Base-by-base conservation (phyloP, 768 basidiomycete species). In the Russula olivacea region DNA sequence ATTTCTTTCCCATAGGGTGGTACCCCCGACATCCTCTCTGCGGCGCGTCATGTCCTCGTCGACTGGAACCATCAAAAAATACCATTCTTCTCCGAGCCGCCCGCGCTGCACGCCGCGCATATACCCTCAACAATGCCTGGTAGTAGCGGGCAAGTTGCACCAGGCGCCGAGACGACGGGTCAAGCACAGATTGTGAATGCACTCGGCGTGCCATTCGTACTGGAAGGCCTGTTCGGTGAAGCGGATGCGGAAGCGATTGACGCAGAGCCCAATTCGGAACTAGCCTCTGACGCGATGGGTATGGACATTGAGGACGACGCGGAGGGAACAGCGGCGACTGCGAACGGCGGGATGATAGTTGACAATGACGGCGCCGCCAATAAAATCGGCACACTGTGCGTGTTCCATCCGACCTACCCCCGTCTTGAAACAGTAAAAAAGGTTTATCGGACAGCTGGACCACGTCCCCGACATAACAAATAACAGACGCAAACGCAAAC, bases 21-120 rank as follows among this genome's bases (percentile, higher is more conserved):
- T 25, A 12, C 47, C 15, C 57, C 47, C 8, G 57, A 58, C 47
- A 36, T 58, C 15, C 57, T 58, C 23, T 8, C 57, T 15, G 17
- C 57, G 10, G 57, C 47, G 21, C 57, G 47, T 21, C 57, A 58
- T 8, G 57, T 59, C 19, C 40, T 48, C 25, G 1, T 17, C 23
- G 94, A 99, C 71, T 99, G 96, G 95, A 98, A 98, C 69, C 85
- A 91, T 61, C 93, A 97, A 72, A 96, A 93, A 71, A 96, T 98
- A 12, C 89, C 91, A 0, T 98, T 91, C 75, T 91, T 81, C 76
- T 91, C 93, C 4, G 72, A 77, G 2, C 93, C 94, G 10, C 94
- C 96, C 0, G 70, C 77, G 9, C 72, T 91, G 2, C 92, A 95
- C 71, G 87, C 91, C 0, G 91, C 91, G 0, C 79, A 83, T 36